Base-by-base conservation (phyloP, 1,284 basidiomycete species). In the Exobasidium cylindrosporum region DNA sequence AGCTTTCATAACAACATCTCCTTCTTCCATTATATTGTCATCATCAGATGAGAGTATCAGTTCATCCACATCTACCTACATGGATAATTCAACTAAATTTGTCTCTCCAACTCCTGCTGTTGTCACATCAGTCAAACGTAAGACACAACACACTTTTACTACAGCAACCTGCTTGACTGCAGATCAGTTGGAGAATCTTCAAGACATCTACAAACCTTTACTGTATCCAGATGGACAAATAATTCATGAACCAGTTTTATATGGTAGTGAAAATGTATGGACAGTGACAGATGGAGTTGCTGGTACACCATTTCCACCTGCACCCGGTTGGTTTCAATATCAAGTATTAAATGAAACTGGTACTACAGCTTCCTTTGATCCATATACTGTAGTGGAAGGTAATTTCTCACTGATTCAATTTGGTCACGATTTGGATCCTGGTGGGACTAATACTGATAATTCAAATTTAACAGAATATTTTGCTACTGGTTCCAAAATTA, bases 381-480 rank as follows among this genome's bases (percentile, higher is more conserved):
- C 55, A n/a, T 57, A 21, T 54, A 62, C 44, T 14, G 30, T 50
- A 3, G 50, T 72, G 11, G 65, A 66, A 29, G 59, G 54, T 11
- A 57, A 58, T 10, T 46, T 61, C 23, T 31, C 4, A 4, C 30
- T 67, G 17, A 68, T 72, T 47, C 6, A 28, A 17, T 24, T 45
- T 23, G 68, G 70, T 6, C 52, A 70, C 45, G 11, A n/a, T 13
- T 32, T 28, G 14, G 61, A 72, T 45, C 62, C 69, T 1, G 68
- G 68, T 1, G 62, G 63, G 14, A 64, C 64, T 13, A 66, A 58
- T 40, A 65, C 55, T 10, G 63, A 57, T 50, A 63, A 65, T 29
- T 62, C 78, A 2, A 73, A 81, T 60, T 62, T 81, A 46, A 70
- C 63, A 1, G 63, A 70, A 1, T 81, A 77, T 67, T 76, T 76